A percentile compares a stretch with the other conserved stretches of the same genome.
These are phyloP conservation scores for Alliaria petiolata DNA, from an alignment of 345 rosid genomes.

Conservation along the genomic window DNA sequence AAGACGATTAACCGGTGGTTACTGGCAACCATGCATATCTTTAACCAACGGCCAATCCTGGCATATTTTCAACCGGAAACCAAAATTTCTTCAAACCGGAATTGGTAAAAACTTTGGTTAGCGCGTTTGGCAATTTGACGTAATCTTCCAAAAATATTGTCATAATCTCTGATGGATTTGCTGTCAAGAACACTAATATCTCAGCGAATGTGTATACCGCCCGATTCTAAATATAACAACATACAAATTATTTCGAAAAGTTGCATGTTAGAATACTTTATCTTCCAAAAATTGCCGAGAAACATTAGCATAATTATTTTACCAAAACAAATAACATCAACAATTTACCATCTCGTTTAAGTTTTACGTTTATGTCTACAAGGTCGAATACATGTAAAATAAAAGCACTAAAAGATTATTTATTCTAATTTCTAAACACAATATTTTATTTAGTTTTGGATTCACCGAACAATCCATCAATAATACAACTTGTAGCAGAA, in stretches of 20 bases:
- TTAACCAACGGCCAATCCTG: constrained; percentile 56
- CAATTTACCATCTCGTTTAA: no score
- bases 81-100: constrained; percentile 55
- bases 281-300: no score
- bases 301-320: no score
- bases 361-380: no score
- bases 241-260: not conserved
- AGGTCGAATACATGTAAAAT: no score
- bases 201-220: constrained; percentile 49
- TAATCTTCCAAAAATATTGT: constrained; percentile 59
- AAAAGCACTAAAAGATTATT: no score
- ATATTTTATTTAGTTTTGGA: no score
- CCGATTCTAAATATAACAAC: constrained; percentile 31
- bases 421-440: no score
- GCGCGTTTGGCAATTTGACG: constrained; percentile 45
- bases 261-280: not conserved
- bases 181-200: constrained; percentile 41
- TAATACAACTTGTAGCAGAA: no score
- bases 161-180: constrained; percentile 50
- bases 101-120: constrained; percentile 46
- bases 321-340: no score
- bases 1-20: constrained; percentile 51
- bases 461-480: no score
- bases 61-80: constrained; percentile 53
- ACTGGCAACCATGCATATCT: constrained; percentile 42